Base-by-base conservation (phyloP, 2,329 filamentous ascomycete genomes). In the Corinectria fuckeliana region DNA sequence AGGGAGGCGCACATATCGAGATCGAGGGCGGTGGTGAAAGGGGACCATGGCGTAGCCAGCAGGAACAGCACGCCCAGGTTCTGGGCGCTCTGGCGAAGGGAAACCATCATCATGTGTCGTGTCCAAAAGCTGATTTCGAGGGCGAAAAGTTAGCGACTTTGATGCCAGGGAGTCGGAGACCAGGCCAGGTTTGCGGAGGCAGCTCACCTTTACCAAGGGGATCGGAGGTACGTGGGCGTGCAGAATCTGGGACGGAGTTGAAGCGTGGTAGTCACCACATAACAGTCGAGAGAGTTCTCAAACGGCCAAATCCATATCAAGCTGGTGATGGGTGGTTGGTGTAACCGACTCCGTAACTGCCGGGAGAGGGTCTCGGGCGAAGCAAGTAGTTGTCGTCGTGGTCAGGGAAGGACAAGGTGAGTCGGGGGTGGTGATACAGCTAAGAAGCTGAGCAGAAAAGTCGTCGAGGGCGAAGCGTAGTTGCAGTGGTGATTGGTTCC, bases 1-100 rank as follows among this genome's bases (percentile, higher is more conserved):
- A 76, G 65, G 36, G 54, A 71, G 39, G 77, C 70, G 60, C 77
- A 79, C n/a, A 78, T 65, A 44, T 69, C 62, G 36, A 72, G 52
- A 52, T 71, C 65, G 5, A 77, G 18, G 9, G 72, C 71, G 9
- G 55, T 55, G 28, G 65, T 65, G n/a, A 71, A 11, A 8, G 66
- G 45, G 3, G 57, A 57, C 63, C 70, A 73, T 23, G 63, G 61
- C 23, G 70, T 62, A 34, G 67, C 52, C 47, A 73, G 44, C 13
- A 77, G 44, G 25, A 70, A 34, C 26, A 73, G 16, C 36, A 61
- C 55, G 41, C 67, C 68, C 52, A 67, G 25, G n/a, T 54, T 49
- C 38, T 49, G 62, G 57, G 56, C 47, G 49, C 68, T 67, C 65
- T 67, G 59, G 8, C 56, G 47, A 32, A 54, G 50, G 41, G 62